phyloP scores from a whole-genome alignment of 2,329 filamentous ascomycete genomes.

The Coniella lustricola region DNA sequence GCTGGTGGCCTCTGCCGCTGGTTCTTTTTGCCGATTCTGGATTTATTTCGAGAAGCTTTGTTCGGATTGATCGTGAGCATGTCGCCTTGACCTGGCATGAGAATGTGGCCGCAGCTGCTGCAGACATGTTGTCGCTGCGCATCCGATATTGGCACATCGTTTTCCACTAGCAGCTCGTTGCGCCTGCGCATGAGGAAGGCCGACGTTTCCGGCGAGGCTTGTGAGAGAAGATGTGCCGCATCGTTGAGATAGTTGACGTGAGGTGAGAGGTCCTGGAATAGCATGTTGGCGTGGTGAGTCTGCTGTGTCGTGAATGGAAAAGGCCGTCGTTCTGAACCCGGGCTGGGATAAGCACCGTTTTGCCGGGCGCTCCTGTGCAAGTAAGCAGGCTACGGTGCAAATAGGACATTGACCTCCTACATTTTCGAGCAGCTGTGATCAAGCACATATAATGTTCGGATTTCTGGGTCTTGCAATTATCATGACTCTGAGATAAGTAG shows the following conservation, averaged over 20 bases:
- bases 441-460: no score
- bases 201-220: constrained; percentile 47
- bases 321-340: neutral
- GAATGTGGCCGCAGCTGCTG: constrained; percentile 53
- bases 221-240: constrained; percentile 50
- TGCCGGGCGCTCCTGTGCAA: no score
- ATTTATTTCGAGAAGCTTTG: constrained; percentile 48
- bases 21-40: constrained; percentile 20
- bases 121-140: constrained; percentile 50
- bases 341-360: no score
- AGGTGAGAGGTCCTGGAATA: constrained; percentile 17
- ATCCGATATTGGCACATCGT: constrained; percentile 37
- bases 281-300: constrained; percentile 2
- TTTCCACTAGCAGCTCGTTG: constrained; percentile 40
- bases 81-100: constrained; percentile 44
- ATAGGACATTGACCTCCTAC: no score
- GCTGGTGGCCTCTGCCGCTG: neutral
- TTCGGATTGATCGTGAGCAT: constrained; percentile 31
- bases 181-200: constrained; percentile 52
- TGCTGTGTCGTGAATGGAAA: no score
- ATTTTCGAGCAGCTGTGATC: no score
- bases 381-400: no score
- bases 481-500: no score
- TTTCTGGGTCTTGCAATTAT: no score
- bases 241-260: constrained; percentile 45